phyloP scores from a whole-genome alignment of 495 filamentous ascomycete species.

The Darksidea phi region DNA sequence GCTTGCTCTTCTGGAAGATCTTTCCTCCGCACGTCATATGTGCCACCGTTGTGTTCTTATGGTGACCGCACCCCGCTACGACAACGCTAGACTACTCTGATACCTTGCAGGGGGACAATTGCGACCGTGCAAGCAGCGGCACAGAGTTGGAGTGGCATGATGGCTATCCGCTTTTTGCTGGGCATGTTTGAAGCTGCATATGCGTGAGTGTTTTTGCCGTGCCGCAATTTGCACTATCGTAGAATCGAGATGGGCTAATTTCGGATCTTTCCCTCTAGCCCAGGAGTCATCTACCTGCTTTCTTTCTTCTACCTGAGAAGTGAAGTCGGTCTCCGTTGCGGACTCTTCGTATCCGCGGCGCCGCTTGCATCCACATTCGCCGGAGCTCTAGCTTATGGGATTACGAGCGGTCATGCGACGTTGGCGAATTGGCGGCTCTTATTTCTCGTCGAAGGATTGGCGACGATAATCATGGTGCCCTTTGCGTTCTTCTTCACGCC shows the following conservation, averaged over 20 bases:
- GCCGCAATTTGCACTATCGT: too few relatives aligned
- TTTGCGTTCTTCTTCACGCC: conserved; percentile 69
- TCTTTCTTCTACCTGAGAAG: conserved; percentile 81
- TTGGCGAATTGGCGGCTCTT: conserved; percentile 77
- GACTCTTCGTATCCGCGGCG: conserved; percentile 73
- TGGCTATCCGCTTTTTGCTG: conserved; percentile 34
- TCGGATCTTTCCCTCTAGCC: too few relatives aligned
- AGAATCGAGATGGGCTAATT: too few relatives aligned
- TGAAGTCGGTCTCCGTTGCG: conserved; percentile 73
- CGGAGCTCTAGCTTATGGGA: conserved; percentile 78
- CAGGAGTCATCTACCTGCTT: conserved; percentile 67
- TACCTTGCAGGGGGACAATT: conserved; percentile 57
- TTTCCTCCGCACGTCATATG: conserved; percentile 56
- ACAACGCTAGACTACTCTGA: too few relatives aligned
- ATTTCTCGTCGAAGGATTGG: conserved; percentile 81
- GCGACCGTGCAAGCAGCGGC: conserved; percentile 66
- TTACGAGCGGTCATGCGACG: conserved; percentile 65
- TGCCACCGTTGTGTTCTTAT: conserved; percentile 30
- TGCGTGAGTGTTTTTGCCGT: too few relatives aligned
- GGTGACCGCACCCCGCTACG: too few relatives aligned
- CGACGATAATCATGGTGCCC: conserved; percentile 64
- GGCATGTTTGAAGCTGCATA: conserved; percentile 42
- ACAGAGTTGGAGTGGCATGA: conserved; percentile 24
- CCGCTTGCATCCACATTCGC: conserved; percentile 83
- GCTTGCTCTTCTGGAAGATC: conserved; percentile 58